phyloP scores from a whole-genome alignment of 805 yeast genomes.

The Candida vaughaniae region DNA sequence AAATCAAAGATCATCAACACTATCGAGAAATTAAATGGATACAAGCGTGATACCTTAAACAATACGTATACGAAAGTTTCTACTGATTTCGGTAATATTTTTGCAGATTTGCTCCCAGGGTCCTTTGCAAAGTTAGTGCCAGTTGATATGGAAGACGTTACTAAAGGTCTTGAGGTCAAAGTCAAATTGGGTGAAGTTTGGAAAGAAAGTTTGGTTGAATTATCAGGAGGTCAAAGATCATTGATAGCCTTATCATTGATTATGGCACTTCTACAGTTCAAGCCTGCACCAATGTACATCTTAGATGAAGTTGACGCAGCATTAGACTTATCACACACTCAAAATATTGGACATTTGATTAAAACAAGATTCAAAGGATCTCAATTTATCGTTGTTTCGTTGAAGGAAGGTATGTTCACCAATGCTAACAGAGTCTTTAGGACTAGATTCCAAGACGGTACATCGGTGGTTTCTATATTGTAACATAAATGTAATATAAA shows the following conservation, averaged over 20 bases:
- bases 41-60: slow-evolving; percentile 77
- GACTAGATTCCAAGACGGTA: slow-evolving; percentile 94
- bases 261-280: slow-evolving; percentile 86
- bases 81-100: slow-evolving; percentile 84
- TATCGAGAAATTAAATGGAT: slow-evolving; percentile 75
- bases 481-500: too few relatives aligned
- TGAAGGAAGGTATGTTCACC: slow-evolving; percentile 97
- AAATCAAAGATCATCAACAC: slow-evolving; percentile 88
- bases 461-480: slow-evolving; percentile 80
- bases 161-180: slow-evolving; percentile 86
- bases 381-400: slow-evolving; percentile 93
- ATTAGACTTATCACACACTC: slow-evolving; percentile 93
- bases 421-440: slow-evolving; percentile 94
- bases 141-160: slow-evolving; percentile 74
- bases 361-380: slow-evolving; percentile 94
- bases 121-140: slow-evolving; percentile 89
- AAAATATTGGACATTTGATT: slow-evolving; percentile 93
- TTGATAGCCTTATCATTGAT: slow-evolving; percentile 89
- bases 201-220: slow-evolving; percentile 93
- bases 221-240: slow-evolving; percentile 97
- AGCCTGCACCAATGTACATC: slow-evolving; percentile 98
- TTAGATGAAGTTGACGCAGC: slow-evolving; percentile 99
- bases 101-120: slow-evolving; percentile 83
- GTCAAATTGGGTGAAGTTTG: slow-evolving; percentile 90
- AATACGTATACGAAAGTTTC: slow-evolving; percentile 87